Evolutionary conservation across 177 flowering plant species (phyloP).

Genomic region (Telopea speciosissima): DNA sequence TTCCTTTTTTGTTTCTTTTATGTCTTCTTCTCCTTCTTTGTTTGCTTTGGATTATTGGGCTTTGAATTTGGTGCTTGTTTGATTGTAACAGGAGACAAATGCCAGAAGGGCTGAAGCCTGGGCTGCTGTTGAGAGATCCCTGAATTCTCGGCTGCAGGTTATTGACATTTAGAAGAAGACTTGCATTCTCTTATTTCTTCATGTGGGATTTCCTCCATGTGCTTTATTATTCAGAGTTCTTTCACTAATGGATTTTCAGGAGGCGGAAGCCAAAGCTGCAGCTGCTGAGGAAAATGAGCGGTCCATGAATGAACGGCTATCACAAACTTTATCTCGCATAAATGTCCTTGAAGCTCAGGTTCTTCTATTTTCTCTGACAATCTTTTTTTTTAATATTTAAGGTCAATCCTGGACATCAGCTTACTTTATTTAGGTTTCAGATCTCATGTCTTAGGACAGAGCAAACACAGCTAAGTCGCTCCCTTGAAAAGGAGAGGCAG

Average conservation of each 20-base stretch:
- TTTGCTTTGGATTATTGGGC: not conserved
- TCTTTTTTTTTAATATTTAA: not conserved
- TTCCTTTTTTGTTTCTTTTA: not conserved
- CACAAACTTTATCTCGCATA: slow-evolving; percentile 90
- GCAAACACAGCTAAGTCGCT: slow-evolving; percentile 77
- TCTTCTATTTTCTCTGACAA: slow-evolving; percentile 12
- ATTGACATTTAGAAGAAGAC: slow-evolving; percentile 1
- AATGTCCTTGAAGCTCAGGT: slow-evolving; percentile 99
- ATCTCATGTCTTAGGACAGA: slow-evolving; percentile 96
- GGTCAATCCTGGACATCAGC: slow-evolving; percentile 10
- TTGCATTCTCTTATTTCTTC: not conserved
- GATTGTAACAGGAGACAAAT: slow-evolving; percentile 63
- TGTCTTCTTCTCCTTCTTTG: too few relatives aligned
- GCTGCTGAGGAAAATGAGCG: slow-evolving; percentile 87
- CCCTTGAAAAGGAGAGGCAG: slow-evolving; percentile 97
- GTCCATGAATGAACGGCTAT: slow-evolving; percentile 86
- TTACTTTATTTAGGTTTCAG: slow-evolving; percentile 34
- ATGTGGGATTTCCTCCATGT: not conserved
- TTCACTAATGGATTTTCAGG: slow-evolving; percentile 39
- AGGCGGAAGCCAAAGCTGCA: slow-evolving; percentile 96
- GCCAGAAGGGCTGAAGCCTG: slow-evolving; percentile 92
- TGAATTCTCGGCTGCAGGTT: slow-evolving; percentile 92
- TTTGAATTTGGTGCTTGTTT: slow-evolving; percentile 1
- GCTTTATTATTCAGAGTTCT: not conserved
- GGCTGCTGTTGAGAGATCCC: slow-evolving; percentile 93